A percentile compares a stretch with the other conserved stretches of the same genome.
These are phyloP conservation scores for Hawksworthiomyces lignivorus DNA, from an alignment of 2,329 filamentous ascomycete genomes.

Conservation along the genomic window DNA sequence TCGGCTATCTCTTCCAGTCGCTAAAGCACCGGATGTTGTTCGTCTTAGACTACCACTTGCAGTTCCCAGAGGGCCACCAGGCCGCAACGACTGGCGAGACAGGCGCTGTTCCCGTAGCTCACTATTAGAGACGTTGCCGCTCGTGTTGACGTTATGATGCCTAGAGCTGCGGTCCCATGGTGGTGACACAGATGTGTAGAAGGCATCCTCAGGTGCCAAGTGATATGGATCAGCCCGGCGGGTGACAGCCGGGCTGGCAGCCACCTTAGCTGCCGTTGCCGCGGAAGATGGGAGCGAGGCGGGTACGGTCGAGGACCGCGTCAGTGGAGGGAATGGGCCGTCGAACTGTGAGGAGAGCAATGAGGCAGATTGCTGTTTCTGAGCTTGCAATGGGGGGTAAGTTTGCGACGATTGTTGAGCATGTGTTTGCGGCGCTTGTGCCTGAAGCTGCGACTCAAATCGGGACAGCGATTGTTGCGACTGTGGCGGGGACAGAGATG, in stretches of 20 bases:
- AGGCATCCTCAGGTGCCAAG: conserved; percentile 79
- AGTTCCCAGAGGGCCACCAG: conserved; percentile 2
- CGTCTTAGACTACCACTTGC: conserved; percentile 8
- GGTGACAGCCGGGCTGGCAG: neutral
- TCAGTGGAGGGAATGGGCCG: conserved; percentile 21
- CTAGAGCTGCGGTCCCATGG: conserved; percentile 39
- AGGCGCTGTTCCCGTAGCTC: conserved; percentile 4
- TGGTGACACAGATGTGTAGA: conserved; percentile 51
- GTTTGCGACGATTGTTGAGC: no score
- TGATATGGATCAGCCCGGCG: conserved; percentile 52
- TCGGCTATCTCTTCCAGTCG: conserved; percentile 45
- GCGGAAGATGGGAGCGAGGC: conserved; percentile 17
- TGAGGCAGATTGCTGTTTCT: no score
- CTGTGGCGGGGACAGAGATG: no score
- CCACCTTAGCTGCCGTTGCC: neutral
- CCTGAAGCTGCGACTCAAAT: no score
- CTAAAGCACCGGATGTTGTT: no score
- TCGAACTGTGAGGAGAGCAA: no score
- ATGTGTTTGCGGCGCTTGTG: no score
- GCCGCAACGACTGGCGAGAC: conserved; percentile 6
- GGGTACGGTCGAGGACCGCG: conserved; percentile 34
- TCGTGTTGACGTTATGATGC: neutral
- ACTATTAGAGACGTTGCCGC: neutral
- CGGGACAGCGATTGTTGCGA: no score
- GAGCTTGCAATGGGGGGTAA: no score